Percentiles rank a stretch among this genome's conserved stretches.
Conservation (phyloP, 2,329 filamentous ascomycete genomes). For the Fusarium foetens region DNA sequence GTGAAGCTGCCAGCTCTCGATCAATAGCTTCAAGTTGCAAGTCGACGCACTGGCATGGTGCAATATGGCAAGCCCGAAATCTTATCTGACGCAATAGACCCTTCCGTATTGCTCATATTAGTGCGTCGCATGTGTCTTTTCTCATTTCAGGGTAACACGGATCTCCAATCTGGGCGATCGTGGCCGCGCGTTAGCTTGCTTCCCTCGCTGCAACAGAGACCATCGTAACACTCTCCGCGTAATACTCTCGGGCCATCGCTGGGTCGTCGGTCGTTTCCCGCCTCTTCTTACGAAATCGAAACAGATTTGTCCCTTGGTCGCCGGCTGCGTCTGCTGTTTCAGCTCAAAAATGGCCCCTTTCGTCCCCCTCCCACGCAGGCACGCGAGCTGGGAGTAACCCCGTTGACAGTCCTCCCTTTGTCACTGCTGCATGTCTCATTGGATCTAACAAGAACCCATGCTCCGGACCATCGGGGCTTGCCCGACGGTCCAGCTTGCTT, state of each 20-base stretch:
- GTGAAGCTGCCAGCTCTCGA: constrained; percentile 3
- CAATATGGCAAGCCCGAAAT: constrained; percentile 14
- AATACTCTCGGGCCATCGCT: constrained; percentile 34
- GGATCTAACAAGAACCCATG: constrained; percentile 20
- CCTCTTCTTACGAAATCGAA: constrained; percentile 39
- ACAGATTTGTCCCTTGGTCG: constrained; percentile 1
- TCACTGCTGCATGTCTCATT: constrained; percentile 19
- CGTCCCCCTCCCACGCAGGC: constrained; percentile 21
- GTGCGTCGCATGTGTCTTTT: constrained; percentile 13
- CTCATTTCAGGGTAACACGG: constrained; percentile 5
- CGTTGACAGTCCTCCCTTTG: constrained; percentile 4
- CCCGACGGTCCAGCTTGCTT: constrained; percentile 38
- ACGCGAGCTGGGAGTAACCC: constrained; percentile 18
- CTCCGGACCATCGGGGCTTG: constrained; percentile 40
- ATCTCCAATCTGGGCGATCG: constrained; percentile 10
- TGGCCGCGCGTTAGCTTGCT: neutral
- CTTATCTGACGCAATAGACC: constrained; percentile 39
- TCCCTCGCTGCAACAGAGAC: neutral
- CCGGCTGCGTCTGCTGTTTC: neutral
- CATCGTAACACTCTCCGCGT: constrained; percentile 11
- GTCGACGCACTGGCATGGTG: constrained; percentile 14
- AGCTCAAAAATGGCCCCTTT: constrained; percentile 20
- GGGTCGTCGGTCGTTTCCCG: constrained; percentile 27
- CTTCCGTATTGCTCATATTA: constrained; percentile 39
- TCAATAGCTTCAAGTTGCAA: constrained; percentile 1